Base-by-base conservation (phyloP, 2,329 filamentous ascomycete species). In the Ophiostoma pallidulum region DNA sequence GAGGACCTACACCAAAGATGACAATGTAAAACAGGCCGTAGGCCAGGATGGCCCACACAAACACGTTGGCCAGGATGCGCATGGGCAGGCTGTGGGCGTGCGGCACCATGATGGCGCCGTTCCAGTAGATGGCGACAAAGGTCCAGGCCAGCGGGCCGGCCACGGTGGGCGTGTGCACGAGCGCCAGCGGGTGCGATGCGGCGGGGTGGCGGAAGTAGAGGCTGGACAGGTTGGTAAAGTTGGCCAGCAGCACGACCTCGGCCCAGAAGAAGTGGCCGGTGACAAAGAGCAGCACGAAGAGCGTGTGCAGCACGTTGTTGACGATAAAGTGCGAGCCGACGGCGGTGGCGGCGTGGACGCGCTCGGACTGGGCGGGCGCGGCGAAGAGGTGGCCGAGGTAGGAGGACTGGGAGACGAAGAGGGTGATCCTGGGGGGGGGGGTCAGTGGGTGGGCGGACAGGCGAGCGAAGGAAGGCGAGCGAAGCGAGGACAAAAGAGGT, bases 41-140 rank as follows among this genome's bases (percentile, higher is more conserved):
- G 2, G 75, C 78, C 35, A 91, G 69, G 53, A 91, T 81, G 22
- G 82, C 79, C 89, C 89, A 95, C 59, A 95, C 85, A 57, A 89
- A 88, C 55, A 94, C 71, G 61, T 95, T 94, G 44, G 86, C 88
- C 20, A 92, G 77, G 55, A 94, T 82, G 41, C 86, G 73, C n/a
- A 85, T 82, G 2, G 82, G 72, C 4, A 88, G 64, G 49, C 70
- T 75, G 49, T 81, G 68, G 8, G 80, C 74, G 60, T 86, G 72
- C n/a, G 70, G 70, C n/a, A 91, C 77, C 61, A 86, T 85, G 41
- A 90, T 81, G 18, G 89, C 87, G 8, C 89, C 89, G 57, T 88
- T 86, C 86, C 87, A 94, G 71, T 90, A 91, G 45, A 95, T 73
- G 26, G 86, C 84, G 13, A 91, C 80, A 60, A 92, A 86, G 13